Evolutionary conservation across 2,329 filamentous ascomycete species (phyloP), one percentile per base, ranked within the genome.

Genomic region (Parafenestella ontariensis): DNA sequence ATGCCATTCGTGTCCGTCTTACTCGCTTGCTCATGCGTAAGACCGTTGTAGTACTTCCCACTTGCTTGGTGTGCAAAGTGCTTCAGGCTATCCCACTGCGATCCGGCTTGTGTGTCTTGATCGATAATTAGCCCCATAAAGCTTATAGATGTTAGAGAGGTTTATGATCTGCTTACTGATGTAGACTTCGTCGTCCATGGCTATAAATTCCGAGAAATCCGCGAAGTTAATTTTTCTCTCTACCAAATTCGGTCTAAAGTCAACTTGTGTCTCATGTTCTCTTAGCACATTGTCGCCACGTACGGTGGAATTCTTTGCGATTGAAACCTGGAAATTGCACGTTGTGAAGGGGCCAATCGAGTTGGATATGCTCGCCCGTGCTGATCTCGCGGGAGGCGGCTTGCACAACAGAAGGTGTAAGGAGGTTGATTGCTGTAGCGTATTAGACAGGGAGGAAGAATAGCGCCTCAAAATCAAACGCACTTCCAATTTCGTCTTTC

Each of bases 301-400:
- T n/a, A n/a, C n/a, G 83, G 28, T 80, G 70, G 46, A 80, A 81
- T 8, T 80, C 78, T 29, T 80, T 78, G 1, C 84, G 78, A 39
- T 79, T 79, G 59, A 85, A 81, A 55, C 82, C 81, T 1, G 83
- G 81, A 59, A 81, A 78, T 52, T 86, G 82, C 2, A 85, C 71
- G 61, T 86, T 85, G 18, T 78, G 81, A 55, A 86, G 66, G 21
- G 83, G 80, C 84, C 84, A 86, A 23, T 79, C 79, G 34, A 87
- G 75, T 9, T 80, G 80, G 21, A 28, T 82, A 28, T 82, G 77
- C 18, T 75, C 74, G 11, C 84, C 84, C 0, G 79, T 81, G 34
- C 74, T 76, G 61, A 86, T 85, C 60, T 83, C 80, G 5, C 75
- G 73, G 4, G 76, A 72, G 2, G 84, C 83, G 0, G 81, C 77